A percentile compares a stretch with the other conserved stretches of the same genome.
These are phyloP conservation scores for Melaleuca alternifolia DNA, from an alignment of 345 rosid species.

Conservation along the genomic window DNA sequence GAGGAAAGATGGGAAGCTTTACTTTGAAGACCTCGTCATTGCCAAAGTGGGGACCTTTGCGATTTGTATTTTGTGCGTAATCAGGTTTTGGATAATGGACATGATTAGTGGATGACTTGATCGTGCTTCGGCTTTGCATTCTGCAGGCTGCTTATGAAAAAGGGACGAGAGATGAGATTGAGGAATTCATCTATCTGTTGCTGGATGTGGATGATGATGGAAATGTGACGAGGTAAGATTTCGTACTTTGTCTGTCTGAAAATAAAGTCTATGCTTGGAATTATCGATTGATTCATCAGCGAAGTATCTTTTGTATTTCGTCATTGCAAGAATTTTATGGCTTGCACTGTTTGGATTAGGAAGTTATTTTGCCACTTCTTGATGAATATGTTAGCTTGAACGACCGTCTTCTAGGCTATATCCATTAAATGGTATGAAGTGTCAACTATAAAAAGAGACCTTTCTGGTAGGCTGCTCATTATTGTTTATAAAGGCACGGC, in stretches of 20 bases:
- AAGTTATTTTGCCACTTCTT: background rate
- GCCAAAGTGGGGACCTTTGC: conserved; percentile 47
- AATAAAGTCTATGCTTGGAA: background rate
- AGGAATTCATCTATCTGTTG: conserved; percentile 66
- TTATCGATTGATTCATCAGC: background rate
- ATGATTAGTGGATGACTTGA: background rate
- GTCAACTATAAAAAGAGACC: background rate
- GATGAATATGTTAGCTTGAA: background rate
- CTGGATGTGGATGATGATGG: conserved; percentile 62
- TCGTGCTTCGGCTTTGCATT: background rate
- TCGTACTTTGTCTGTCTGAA: background rate
- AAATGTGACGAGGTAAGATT: conserved; percentile 40
- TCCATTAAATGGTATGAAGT: background rate
- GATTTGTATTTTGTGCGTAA: background rate
- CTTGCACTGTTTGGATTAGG: background rate
- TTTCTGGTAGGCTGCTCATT: background rate
- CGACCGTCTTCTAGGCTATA: background rate
- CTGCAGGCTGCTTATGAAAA: conserved; percentile 70
- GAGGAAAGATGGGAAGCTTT: conserved; percentile 46
- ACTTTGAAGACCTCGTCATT: conserved; percentile 68
- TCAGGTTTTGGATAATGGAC: background rate
- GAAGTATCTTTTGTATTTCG: background rate
- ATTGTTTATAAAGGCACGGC: background rate
- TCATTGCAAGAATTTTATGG: background rate
- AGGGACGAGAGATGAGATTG: conserved; percentile 75